Evolutionary conservation across 2,329 filamentous ascomycete species (phyloP), one percentile per base, ranked within the genome.

Genomic region (Aspergillus melleus): DNA sequence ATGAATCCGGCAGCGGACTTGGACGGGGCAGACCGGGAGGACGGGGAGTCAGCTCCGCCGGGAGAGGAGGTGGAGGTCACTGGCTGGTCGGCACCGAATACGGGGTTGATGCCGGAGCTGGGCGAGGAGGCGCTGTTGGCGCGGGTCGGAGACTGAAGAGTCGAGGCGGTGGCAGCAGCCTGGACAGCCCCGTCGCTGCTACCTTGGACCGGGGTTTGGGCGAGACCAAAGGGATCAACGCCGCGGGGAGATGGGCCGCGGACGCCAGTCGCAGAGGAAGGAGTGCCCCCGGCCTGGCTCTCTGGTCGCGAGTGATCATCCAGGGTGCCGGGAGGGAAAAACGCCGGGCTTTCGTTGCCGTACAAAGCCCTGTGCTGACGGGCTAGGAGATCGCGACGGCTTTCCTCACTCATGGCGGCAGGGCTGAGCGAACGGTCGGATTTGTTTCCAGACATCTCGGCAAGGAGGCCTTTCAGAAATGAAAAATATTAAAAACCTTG

Each of bases 311-410:
- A 79, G 30, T 84, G 84, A 71, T 93, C 90, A 62, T 92, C 89
- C 70, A 89, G 89, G 65, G 81, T 83, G 63, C 81, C 83, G 66
- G 85, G 86, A 66, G 89, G 88, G 72, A 89, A 87, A 74, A 91
- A 89, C 54, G 84, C 79, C 42, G 84, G 81, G 66, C 73, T 91
- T 59, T 84, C 83, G 70, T 86, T 91, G 74, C 92, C 92, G 77
- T 98, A 99, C 67, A 99, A 81, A 66, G 94, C 93, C 77, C 90
- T 93, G 78, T 96, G 92, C 80, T 98, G 95, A 73, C 94, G 93
- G 69, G 93, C 91, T 78, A 98, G 96, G 76, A 98, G 84, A 70
- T 98, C 94, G 70, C 94, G 92, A 70, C 94, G 94, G 73, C 96
- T 93, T 71, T 97, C 93, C 81, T 98, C 95, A 74, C 90, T 96